Conservation (phyloP, 352 stramenopile genomes). For the Pythium dissimile region DNA sequence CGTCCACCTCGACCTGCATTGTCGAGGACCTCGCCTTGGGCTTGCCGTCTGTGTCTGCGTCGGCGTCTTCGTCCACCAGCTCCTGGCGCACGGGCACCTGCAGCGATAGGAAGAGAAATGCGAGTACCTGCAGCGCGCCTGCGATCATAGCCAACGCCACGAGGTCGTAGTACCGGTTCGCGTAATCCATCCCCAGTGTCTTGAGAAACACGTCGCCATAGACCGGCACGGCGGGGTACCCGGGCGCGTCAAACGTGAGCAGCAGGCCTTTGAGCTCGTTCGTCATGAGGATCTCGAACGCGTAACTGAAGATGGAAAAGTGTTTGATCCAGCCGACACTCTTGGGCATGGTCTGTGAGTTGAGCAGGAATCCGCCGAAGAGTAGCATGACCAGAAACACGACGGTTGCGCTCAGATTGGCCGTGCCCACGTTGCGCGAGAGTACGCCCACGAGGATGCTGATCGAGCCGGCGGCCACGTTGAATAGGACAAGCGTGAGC, state of each 20-base stretch:
- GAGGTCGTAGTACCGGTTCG: slow-evolving; percentile 71
- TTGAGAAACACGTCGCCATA: slow-evolving; percentile 85
- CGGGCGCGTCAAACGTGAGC: slow-evolving; percentile 72
- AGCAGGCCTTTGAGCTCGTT: slow-evolving; percentile 77
- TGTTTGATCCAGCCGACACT: slow-evolving; percentile 72
- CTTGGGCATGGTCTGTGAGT: slow-evolving; percentile 73
- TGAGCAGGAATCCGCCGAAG: slow-evolving; percentile 86
- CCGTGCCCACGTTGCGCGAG: slow-evolving; percentile 54
- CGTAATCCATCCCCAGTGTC: slow-evolving; percentile 79
- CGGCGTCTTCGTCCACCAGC: slow-evolving; percentile 14
- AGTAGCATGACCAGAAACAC: slow-evolving; percentile 79
- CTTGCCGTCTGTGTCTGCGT: background rate
- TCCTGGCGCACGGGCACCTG: slow-evolving; percentile 57
- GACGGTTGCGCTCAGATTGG: slow-evolving; percentile 72
- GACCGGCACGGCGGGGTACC: slow-evolving; percentile 69
- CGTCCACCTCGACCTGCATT: slow-evolving; percentile 18
- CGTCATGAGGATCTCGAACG: slow-evolving; percentile 85
- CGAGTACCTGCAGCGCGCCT: slow-evolving; percentile 46
- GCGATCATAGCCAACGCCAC: slow-evolving; percentile 51
- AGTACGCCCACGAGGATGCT: slow-evolving; percentile 72
- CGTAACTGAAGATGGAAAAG: slow-evolving; percentile 84
- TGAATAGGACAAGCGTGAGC: slow-evolving; percentile 75
- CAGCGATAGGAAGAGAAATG: slow-evolving; percentile 62
- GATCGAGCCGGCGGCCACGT: slow-evolving; percentile 70
- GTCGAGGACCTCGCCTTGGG: slow-evolving; percentile 6